Conservation (phyloP, 2,329 filamentous ascomycete genomes). For the Ophiostoma australiae region DNA sequence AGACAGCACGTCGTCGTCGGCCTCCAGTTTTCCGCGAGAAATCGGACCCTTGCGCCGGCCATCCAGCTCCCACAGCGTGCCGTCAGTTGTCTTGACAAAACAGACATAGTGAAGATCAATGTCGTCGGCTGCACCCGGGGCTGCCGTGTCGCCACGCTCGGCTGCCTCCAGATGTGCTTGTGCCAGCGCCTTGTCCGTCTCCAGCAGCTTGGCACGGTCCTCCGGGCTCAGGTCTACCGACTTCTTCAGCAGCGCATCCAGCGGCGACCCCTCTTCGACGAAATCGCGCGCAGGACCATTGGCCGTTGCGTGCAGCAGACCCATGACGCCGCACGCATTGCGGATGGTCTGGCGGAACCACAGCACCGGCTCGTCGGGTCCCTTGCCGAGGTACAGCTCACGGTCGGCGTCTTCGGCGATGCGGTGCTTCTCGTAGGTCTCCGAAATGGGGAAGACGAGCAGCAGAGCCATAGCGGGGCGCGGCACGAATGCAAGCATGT, state of each 20-base stretch:
- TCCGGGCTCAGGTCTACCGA: constrained; percentile 65
- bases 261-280: constrained; percentile 53
- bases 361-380: constrained; percentile 67
- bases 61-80: constrained; percentile 58
- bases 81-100: constrained; percentile 72
- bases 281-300: constrained; percentile 68
- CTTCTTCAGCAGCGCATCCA: constrained; percentile 60
- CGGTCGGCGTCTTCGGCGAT: constrained; percentile 63
- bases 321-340: constrained; percentile 90
- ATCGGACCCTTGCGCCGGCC: constrained; percentile 56
- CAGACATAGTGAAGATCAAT: constrained; percentile 96
- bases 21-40: constrained; percentile 49
- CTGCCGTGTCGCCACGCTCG: constrained; percentile 67
- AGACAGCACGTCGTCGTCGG: constrained; percentile 67
- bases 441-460: constrained; percentile 82
- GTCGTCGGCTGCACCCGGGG: constrained; percentile 71
- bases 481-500: constrained; percentile 79
- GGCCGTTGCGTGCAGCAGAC: constrained; percentile 71
- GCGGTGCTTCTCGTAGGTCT: constrained; percentile 72
- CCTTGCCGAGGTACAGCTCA: constrained; percentile 61
- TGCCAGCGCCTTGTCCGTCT: constrained; percentile 70
- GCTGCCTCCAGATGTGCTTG: constrained; percentile 74
- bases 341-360: constrained; percentile 96
- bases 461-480: constrained; percentile 83
- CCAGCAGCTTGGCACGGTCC: constrained; percentile 67